phyloP scores from a whole-genome alignment of 2,329 filamentous ascomycete genomes.

The Basipetospora sp. region DNA sequence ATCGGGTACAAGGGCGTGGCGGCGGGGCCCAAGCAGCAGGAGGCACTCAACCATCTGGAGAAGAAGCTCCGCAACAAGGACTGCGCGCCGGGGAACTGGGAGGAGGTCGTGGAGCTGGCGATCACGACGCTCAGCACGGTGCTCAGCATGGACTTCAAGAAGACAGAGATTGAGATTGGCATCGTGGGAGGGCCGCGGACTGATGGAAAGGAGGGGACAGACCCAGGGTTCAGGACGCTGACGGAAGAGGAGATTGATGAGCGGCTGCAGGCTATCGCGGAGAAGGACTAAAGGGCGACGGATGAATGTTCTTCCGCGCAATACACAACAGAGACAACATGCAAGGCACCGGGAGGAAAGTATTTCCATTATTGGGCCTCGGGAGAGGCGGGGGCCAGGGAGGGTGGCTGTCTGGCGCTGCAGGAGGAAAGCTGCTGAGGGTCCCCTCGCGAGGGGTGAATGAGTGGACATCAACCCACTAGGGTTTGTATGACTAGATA shows the following conservation, averaged over 20 bases:
- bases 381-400: no score
- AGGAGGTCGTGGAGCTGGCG: slow-evolving; percentile 92
- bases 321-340: no score
- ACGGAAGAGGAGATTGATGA: slow-evolving; percentile 98
- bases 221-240: slow-evolving; percentile 68
- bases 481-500: no score
- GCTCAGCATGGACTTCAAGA: slow-evolving; percentile 98
- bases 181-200: slow-evolving; percentile 78
- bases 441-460: background rate
- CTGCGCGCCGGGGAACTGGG: slow-evolving; percentile 77
- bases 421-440: background rate
- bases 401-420: no score
- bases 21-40: slow-evolving; percentile 94
- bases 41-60: slow-evolving; percentile 94
- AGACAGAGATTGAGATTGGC: slow-evolving; percentile 94
- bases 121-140: slow-evolving; percentile 93
- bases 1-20: slow-evolving; percentile 97
- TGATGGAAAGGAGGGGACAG: slow-evolving; percentile 71
- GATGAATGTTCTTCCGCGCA: no score
- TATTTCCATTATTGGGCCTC: no score
- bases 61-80: slow-evolving; percentile 99
- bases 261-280: slow-evolving; percentile 89
- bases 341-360: no score
- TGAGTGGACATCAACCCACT: no score
- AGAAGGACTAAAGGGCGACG: slow-evolving; percentile 79